Base-by-base conservation (phyloP, 225 moss, liverwort and hornwort species). In the Marchantia paleacea region DNA sequence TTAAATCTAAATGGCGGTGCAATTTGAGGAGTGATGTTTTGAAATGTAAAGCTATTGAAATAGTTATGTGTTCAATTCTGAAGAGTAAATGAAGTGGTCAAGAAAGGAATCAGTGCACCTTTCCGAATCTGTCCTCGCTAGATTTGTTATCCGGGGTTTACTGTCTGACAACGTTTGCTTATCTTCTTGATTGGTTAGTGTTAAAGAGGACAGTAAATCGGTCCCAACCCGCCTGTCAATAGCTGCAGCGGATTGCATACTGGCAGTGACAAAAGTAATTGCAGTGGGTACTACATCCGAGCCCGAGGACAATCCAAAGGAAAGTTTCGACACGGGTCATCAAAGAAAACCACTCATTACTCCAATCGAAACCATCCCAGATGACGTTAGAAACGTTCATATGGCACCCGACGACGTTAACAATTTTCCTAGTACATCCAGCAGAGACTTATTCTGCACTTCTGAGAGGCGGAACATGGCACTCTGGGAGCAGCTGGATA, bases 401-500 rank as follows among this genome's bases (percentile, higher is more conserved):
- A 57, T 54, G 19, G 7, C 55, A 30, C 67, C 24, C 28, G 72
- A 61, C 30, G 30, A 54, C 68, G 84, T 72, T 15, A 72, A 77
- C n/a, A 51, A 78, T 18, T 0, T 11, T 73, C 81, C 86, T 39
- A 77, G 57, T 84, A 68, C 77, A 86, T 92, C 92, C 69, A 85
- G 81, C 55, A 78, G 80, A 75, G 83, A 82, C 71, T 28, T 83
- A 5, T 85, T 81, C 28, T 75, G 50, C 55, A 85, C 63, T 55
- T 48, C 68, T 11, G 55, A 87, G 26, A 82, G 79, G 84, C 85
- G 97, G 78, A 85, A 91, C 51, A 81, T 76, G 75, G 84, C 84
- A 28, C 95, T 99, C 66, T 99, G 99, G 99, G 88, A 88, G 73
- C 89, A 86, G 75, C 83, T 99, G 80, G 95, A 94, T 81, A 86